A percentile compares a stretch with the other conserved stretches of the same genome.
phyloP scores from a whole-genome alignment of 371 early-diverging fungal genomes.

The Pancytospora philotis region DNA sequence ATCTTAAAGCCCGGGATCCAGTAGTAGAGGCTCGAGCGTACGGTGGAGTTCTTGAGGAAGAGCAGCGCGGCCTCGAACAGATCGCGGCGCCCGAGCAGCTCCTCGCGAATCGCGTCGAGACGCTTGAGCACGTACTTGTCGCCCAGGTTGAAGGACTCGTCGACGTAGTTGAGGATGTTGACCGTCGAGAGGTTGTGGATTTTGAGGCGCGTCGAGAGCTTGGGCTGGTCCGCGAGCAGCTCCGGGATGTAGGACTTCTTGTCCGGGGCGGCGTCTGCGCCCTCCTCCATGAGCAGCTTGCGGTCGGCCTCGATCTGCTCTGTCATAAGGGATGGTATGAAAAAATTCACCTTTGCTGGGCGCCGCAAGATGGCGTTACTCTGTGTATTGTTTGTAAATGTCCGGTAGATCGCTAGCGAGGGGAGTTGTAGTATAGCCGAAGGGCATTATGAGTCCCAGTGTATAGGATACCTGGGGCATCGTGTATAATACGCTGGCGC shows the following conservation, averaged over 20 bases:
- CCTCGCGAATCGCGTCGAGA: slow-evolving; percentile 28
- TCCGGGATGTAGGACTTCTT: slow-evolving; percentile 8
- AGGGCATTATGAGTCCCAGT: too few relatives aligned
- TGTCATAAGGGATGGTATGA: slow-evolving; percentile 7
- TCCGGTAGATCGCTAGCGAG: too few relatives aligned
- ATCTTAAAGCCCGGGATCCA: slow-evolving; percentile 42
- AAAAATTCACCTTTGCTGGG: too few relatives aligned
- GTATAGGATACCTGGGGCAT: too few relatives aligned
- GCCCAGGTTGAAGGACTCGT: slow-evolving; percentile 16
- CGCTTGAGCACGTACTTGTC: slow-evolving; percentile 28
- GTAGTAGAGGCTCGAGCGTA: slow-evolving; percentile 36
- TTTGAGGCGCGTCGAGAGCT: slow-evolving; percentile 4
- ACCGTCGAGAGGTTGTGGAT: slow-evolving; percentile 20
- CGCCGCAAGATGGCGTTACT: too few relatives aligned
- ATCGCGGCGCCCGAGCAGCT: slow-evolving; percentile 22
- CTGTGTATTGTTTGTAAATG: too few relatives aligned
- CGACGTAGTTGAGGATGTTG: slow-evolving; percentile 30
- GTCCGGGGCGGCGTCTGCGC: background rate
- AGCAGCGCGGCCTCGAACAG: slow-evolving; percentile 24
- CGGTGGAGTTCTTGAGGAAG: slow-evolving; percentile 21
- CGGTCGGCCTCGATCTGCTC: slow-evolving; percentile 23
- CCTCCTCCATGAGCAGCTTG: background rate
- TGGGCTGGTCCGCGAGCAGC: background rate
- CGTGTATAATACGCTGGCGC: too few relatives aligned
- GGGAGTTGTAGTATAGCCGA: too few relatives aligned